Evolutionary conservation across 495 filamentous ascomycete genomes (phyloP).

Genomic region (Daldinia concentrica): DNA sequence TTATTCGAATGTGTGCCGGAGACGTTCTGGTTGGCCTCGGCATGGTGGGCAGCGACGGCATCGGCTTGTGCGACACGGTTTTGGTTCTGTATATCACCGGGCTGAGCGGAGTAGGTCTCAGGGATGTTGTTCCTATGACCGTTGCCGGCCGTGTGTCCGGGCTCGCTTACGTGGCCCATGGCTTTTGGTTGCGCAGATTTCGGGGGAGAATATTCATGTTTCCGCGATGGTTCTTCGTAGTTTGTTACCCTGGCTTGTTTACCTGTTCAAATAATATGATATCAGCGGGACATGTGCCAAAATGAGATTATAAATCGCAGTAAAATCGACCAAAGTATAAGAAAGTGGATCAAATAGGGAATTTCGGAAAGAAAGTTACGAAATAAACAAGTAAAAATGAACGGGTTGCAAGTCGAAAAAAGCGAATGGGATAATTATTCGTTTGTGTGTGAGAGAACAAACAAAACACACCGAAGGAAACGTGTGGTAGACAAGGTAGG

Average conservation of each 20-base stretch:
- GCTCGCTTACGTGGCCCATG: constrained; percentile 61
- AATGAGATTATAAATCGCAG: constrained; percentile 2
- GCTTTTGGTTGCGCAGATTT: constrained; percentile 55
- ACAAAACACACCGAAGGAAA: constrained; percentile 20
- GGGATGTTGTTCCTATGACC: constrained; percentile 49
- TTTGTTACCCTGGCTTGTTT: constrained; percentile 86
- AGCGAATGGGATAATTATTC: constrained; percentile 1
- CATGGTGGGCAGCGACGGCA: constrained; percentile 64
- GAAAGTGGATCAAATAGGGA: neutral
- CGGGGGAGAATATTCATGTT: constrained; percentile 65
- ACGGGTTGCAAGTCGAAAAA: neutral
- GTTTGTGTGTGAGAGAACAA: constrained; percentile 8
- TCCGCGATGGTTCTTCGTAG: constrained; percentile 62
- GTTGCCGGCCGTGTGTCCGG: constrained; percentile 54
- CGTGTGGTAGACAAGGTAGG: neutral
- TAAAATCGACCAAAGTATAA: neutral
- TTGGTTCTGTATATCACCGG: constrained; percentile 60
- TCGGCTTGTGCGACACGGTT: constrained; percentile 73
- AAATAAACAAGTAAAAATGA: neutral
- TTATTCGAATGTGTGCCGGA: constrained; percentile 36
- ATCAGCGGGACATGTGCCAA: constrained; percentile 46
- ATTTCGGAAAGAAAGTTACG: constrained; percentile 1
- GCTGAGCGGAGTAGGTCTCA: constrained; percentile 66
- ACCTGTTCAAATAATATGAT: constrained; percentile 49
- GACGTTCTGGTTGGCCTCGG: constrained; percentile 48